Percentiles rank a stretch among this genome's conserved stretches.
Conservation (phyloP, 192 early-diverging fungal species). For the Rhizophagus prolifer region DNA sequence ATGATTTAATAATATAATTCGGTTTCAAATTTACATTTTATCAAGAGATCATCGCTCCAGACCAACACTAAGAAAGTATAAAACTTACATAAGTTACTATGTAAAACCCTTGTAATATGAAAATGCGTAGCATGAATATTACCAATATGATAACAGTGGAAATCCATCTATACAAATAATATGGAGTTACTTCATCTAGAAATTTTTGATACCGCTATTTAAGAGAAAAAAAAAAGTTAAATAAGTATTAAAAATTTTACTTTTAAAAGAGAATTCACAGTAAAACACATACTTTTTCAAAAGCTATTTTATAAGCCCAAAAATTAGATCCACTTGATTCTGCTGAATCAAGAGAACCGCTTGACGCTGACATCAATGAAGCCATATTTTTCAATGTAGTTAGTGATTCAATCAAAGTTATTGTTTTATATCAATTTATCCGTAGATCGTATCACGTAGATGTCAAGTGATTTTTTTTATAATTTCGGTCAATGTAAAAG, state of each 20-base stretch:
- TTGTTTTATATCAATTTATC: background rate
- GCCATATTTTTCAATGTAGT: no score
- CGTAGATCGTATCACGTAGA: no score
- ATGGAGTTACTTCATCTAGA: constrained; percentile 82
- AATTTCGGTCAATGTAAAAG: no score
- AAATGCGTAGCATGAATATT: constrained; percentile 75
- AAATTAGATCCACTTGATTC: constrained; percentile 2
- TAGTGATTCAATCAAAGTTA: background rate
- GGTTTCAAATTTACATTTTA: no score
- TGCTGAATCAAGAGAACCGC: constrained; percentile 6
- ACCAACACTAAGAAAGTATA: background rate
- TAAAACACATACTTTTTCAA: constrained; percentile 14
- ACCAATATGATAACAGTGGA: constrained; percentile 60
- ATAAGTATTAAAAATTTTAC: background rate
- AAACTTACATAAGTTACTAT: constrained; percentile 82
- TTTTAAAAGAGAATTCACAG: background rate
- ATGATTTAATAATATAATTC: background rate
- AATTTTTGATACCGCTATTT: constrained; percentile 74
- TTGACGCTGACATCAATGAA: background rate
- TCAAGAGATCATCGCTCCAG: background rate
- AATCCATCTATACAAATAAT: constrained; percentile 72
- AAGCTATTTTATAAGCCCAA: constrained; percentile 5
- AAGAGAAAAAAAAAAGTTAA: background rate
- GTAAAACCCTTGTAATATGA: constrained; percentile 89
- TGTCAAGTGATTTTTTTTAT: no score